Percentiles rank a stretch among this genome's conserved stretches.
Conservation (phyloP, 495 filamentous ascomycete species). For the Tuber microsphaerosporum region DNA sequence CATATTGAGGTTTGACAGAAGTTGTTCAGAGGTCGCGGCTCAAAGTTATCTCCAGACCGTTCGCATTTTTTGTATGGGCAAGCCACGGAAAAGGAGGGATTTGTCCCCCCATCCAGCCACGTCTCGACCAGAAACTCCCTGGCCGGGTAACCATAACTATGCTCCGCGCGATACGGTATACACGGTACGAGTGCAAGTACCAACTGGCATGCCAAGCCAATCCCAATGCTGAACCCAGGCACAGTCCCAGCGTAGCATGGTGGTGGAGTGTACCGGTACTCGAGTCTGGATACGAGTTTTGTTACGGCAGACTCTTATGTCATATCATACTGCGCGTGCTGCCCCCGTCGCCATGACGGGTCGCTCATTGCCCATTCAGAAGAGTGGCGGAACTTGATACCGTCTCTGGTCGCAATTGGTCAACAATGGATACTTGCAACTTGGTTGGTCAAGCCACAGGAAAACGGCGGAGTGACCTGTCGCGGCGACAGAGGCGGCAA, state of each 20-base stretch:
- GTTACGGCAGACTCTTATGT: neutral
- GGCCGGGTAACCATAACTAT: neutral
- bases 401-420: neutral
- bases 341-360: neutral
- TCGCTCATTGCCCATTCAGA: neutral
- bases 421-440: neutral
- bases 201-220: neutral
- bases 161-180: neutral
- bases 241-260: neutral
- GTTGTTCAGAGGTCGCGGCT: neutral
- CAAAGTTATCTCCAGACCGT: neutral
- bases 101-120: neutral
- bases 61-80: neutral
- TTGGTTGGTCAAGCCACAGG: neutral
- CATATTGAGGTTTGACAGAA: constrained; percentile 21
- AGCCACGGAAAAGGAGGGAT: neutral
- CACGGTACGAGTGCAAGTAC: no score
- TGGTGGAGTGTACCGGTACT: no score
- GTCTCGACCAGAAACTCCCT: neutral
- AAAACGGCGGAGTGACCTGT: neutral
- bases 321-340: neutral
- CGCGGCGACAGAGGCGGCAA: neutral
- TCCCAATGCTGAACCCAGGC: neutral
- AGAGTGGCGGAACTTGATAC: neutral
- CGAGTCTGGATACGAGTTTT: neutral